Evolutionary conservation across 2,329 filamentous ascomycete genomes (phyloP).

Genomic region (Endoconidiophora polonica): DNA sequence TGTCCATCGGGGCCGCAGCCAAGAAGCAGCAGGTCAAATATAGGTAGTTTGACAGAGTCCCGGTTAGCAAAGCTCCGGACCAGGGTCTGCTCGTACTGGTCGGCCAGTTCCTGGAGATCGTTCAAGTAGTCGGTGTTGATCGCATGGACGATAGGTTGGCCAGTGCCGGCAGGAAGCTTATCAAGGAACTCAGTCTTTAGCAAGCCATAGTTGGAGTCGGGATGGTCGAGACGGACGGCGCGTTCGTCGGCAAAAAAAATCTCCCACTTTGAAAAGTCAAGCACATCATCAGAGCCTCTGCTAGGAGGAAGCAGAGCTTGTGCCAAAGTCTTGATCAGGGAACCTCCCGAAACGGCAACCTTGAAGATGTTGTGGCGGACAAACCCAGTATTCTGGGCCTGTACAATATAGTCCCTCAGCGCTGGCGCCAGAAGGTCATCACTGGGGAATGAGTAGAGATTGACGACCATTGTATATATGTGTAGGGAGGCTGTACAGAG

Average conservation of each 20-base stretch:
- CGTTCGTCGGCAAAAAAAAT: constrained; percentile 98
- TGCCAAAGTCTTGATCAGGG: constrained; percentile 74
- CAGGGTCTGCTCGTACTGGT: constrained; percentile 79
- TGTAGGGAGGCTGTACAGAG: background rate
- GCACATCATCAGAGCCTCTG: constrained; percentile 37
- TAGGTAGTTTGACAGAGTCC: constrained; percentile 84
- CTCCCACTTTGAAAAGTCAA: constrained; percentile 80
- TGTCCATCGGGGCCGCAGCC: constrained; percentile 93
- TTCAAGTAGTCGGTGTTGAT: constrained; percentile 51
- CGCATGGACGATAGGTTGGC: constrained; percentile 56
- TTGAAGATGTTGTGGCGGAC: constrained; percentile 73
- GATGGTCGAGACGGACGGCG: constrained; percentile 77
- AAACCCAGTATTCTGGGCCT: constrained; percentile 64
- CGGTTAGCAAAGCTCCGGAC: constrained; percentile 76
- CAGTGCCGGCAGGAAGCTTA: constrained; percentile 57
- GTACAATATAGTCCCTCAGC: constrained; percentile 68
- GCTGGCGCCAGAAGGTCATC: constrained; percentile 54
- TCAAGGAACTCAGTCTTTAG: constrained; percentile 76
- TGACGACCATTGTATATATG: constrained; percentile 34
- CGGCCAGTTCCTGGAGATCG: constrained; percentile 81
- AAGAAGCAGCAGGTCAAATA: constrained; percentile 86
- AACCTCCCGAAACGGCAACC: constrained; percentile 84
- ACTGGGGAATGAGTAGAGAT: constrained; percentile 66
- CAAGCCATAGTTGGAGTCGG: constrained; percentile 85
- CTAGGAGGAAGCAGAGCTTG: constrained; percentile 55